phyloP scores from a whole-genome alignment of 345 rosid genomes.

The Eucalyptus pauciflora region DNA sequence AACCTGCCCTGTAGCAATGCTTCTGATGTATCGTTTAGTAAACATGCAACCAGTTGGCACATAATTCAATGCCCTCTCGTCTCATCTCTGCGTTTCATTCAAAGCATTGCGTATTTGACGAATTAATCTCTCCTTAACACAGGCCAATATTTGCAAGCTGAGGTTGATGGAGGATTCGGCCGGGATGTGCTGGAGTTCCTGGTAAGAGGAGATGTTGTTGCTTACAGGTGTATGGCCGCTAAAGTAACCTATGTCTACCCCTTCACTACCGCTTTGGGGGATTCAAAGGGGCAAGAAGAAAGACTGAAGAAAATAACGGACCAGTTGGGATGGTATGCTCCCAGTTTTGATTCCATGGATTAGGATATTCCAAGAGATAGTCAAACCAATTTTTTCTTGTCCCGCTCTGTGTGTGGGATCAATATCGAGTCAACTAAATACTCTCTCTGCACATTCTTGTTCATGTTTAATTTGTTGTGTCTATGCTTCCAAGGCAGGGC shows the following conservation, averaged over 20 bases:
- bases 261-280: constrained; percentile 84
- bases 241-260: constrained; percentile 87
- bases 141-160: constrained; percentile 72
- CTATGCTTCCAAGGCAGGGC: neutral
- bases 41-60: neutral
- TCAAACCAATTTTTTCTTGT: neutral
- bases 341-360: constrained; percentile 73
- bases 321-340: constrained; percentile 79
- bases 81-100: neutral
- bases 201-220: constrained; percentile 69
- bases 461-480: neutral
- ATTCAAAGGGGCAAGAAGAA: constrained; percentile 78
- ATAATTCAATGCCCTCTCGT: neutral
- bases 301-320: constrained; percentile 54
- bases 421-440: neutral
- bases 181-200: constrained; percentile 71
- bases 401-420: neutral
- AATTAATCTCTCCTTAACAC: neutral
- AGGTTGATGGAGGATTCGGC: constrained; percentile 68
- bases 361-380: constrained; percentile 1
- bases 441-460: neutral
- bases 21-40: neutral
- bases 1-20: neutral
- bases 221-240: constrained; percentile 66
- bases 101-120: neutral